Base-by-base conservation (phyloP, 2,329 filamentous ascomycete species). In the Colletotrichum musae region DNA sequence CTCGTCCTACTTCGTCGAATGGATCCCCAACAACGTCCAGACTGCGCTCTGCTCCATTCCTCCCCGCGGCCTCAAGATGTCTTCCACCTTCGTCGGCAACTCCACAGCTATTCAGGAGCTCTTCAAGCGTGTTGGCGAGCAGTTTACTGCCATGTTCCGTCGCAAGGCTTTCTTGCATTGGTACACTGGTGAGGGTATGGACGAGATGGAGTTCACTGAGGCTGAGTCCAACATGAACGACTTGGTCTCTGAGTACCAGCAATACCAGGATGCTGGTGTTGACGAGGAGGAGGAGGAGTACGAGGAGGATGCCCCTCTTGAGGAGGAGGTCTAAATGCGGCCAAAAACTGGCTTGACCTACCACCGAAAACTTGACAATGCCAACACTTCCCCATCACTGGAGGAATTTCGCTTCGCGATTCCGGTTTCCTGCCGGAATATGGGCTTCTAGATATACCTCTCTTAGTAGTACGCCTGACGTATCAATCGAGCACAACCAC, bases 91-190 rank as follows among this genome's bases (percentile, higher is more conserved):
- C 78, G 94, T 99, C 76, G 96, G 96, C 81, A 99, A 99, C 92
- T 98, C 95, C 74, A 99, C 96, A 78, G 97, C 95, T 75, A 99
- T 99, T 86, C 96, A 99, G 90, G 96, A 99, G 89, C 93, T 99
- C 79, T 99, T 99, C 93, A 98, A 99, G 94, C 95, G 96, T 91
- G 89, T 99, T 78, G 96, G 96, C 82, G 96, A 99, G 86, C 96
- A 99, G 88, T 99, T 99, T 91, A 95, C 93, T 87, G 96, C 95
- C 83, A 99, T 99, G 96, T 99, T 99, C 93, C 91, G 96, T 88
- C 94, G 96, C 87, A 99, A 98, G 93, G 96, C 96, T 92, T 99
- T 99, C 94, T 94, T 99, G 91, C 96, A 98, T 89, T 99, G 96
- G 96, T 99, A 99, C 88, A 99, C 96, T 91, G 95, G 95, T 81